Conservation (phyloP, 1,284 basidiomycete genomes). For the Pyrrhoderma noxium region DNA sequence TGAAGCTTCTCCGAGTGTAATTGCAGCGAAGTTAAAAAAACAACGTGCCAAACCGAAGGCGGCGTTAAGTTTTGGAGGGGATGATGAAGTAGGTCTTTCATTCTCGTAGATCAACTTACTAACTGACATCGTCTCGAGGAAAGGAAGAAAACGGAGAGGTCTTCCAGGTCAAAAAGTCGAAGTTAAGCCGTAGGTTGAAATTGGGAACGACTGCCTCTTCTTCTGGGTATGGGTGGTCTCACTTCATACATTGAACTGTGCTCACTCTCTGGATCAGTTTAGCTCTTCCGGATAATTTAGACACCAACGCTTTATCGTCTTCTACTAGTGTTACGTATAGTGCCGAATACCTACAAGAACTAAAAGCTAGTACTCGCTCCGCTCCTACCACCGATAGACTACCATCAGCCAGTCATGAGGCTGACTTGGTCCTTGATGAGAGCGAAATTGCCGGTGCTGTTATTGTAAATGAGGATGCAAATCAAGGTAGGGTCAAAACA, state of each 20-base stretch:
- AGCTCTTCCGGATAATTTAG: constrained; percentile 36
- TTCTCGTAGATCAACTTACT: constrained; percentile 19
- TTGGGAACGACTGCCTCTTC: constrained; percentile 47
- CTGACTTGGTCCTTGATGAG: constrained; percentile 44
- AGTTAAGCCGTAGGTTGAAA: constrained; percentile 56
- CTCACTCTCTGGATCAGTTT: constrained; percentile 19
- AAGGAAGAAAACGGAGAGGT: constrained; percentile 53
- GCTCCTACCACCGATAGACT: constrained; percentile 39
- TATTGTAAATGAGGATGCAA: constrained; percentile 14
- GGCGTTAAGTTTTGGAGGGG: constrained; percentile 75
- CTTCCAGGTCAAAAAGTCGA: constrained; percentile 74
- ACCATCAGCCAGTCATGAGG: constrained; percentile 37
- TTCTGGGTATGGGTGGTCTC: constrained; percentile 26
- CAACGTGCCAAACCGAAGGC: constrained; percentile 57
- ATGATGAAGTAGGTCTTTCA: constrained; percentile 56
- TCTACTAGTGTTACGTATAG: constrained; percentile 60
- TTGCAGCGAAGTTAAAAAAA: constrained; percentile 61
- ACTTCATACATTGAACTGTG: not conserved
- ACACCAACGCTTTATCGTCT: constrained; percentile 40
- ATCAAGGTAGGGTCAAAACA: constrained; percentile 2
- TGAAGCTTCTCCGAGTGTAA: constrained; percentile 45
- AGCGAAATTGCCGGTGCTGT: constrained; percentile 36
- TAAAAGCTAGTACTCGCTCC: constrained; percentile 75
- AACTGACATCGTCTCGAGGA: constrained; percentile 23
- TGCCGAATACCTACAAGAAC: constrained; percentile 69